Evolutionary conservation across 139 green algal genomes (phyloP).

Genomic region (Chlorella sp.): DNA sequence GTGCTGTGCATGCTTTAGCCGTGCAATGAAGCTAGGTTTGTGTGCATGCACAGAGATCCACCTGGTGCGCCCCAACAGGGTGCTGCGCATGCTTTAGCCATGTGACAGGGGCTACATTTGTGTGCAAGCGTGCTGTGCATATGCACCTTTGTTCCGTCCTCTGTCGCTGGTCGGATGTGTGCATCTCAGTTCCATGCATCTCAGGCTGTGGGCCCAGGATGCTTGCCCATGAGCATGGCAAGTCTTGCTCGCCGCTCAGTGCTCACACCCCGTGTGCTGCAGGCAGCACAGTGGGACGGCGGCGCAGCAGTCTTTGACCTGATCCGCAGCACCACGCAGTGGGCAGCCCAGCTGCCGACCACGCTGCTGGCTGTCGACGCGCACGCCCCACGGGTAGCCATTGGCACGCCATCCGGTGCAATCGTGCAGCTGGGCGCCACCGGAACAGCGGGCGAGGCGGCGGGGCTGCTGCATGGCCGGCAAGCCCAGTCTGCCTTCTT

Average conservation of each 20-base stretch:
- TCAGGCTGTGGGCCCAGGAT: too few relatives aligned
- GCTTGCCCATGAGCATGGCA: neutral
- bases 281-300: neutral
- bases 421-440: neutral
- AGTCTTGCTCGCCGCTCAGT: neutral
- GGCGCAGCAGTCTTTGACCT: neutral
- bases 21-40: neutral
- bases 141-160: neutral
- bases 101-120: too few relatives aligned
- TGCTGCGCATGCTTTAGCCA: too few relatives aligned
- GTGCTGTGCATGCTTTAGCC: too few relatives aligned
- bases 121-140: neutral
- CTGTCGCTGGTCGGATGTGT: neutral
- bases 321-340: neutral
- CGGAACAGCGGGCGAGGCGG: neutral
- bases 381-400: neutral
- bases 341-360: neutral
- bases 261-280: neutral
- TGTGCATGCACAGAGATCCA: neutral
- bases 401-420: neutral
- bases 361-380: neutral
- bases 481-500: too few relatives aligned
- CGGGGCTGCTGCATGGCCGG: neutral
- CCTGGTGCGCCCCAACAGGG: neutral
- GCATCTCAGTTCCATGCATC: too few relatives aligned